Conservation (phyloP, 345 rosid species). For the Euphorbia lathyris region DNA sequence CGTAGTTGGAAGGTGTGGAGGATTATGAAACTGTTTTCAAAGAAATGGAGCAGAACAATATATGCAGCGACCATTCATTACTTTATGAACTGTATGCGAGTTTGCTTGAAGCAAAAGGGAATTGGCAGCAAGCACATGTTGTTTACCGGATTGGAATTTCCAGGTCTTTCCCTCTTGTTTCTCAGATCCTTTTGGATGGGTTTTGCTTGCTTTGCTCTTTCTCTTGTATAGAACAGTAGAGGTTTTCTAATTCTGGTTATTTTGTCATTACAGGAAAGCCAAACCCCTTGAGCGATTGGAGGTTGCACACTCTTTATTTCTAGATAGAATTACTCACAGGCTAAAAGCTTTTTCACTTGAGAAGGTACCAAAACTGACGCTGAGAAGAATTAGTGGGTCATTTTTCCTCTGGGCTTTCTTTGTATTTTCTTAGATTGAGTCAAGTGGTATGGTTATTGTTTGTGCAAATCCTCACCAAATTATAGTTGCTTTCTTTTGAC, state of each 20-base stretch:
- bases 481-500: neutral
- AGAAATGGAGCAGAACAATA: constrained; percentile 56
- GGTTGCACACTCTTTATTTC: constrained; percentile 53
- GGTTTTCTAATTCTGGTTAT: constrained; percentile 4
- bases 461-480: neutral
- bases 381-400: neutral
- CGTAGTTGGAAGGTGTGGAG: constrained; percentile 59
- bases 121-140: constrained; percentile 54
- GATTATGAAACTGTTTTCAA: constrained; percentile 52
- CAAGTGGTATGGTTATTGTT: neutral
- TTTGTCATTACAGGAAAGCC: constrained; percentile 48
- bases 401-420: neutral
- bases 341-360: constrained; percentile 37
- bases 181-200: neutral
- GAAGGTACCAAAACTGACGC: constrained; percentile 39
- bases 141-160: constrained; percentile 71
- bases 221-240: neutral
- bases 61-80: constrained; percentile 44
- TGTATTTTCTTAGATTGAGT: neutral
- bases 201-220: neutral
- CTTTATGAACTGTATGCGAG: constrained; percentile 78
- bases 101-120: constrained; percentile 75
- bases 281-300: constrained; percentile 65
- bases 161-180: constrained; percentile 39
- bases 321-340: constrained; percentile 61